A percentile compares a stretch with the other conserved stretches of the same genome.
Evolutionary conservation across 2,329 filamentous ascomycete genomes (phyloP).

Genomic region (Beauveria caledonica): DNA sequence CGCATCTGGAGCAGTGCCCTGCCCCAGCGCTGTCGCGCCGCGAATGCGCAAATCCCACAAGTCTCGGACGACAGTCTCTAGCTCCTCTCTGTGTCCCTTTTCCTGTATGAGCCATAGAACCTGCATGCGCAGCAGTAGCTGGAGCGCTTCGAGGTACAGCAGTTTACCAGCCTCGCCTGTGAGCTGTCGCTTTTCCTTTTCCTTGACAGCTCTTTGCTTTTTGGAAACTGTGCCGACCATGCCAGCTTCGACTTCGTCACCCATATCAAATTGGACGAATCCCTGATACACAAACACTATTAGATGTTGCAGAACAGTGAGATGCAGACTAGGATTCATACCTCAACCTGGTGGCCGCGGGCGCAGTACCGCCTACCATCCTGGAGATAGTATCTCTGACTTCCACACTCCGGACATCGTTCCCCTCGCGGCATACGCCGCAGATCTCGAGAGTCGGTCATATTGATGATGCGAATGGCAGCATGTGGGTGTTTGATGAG

Average conservation of each 20-base stretch:
- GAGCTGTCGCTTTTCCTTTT: slow-evolving; percentile 48
- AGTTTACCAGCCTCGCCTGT: slow-evolving; percentile 61
- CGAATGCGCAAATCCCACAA: slow-evolving; percentile 70
- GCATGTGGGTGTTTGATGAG: background rate
- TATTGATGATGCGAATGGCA: slow-evolving; percentile 16
- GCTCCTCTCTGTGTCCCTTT: slow-evolving; percentile 58
- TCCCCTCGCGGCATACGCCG: slow-evolving; percentile 45
- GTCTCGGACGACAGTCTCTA: slow-evolving; percentile 73
- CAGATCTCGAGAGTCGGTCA: slow-evolving; percentile 35
- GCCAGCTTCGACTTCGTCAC: slow-evolving; percentile 65
- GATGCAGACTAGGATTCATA: slow-evolving; percentile 25
- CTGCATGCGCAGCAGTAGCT: slow-evolving; percentile 79
- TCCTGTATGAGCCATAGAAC: slow-evolving; percentile 61
- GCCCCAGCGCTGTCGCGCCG: slow-evolving; percentile 29
- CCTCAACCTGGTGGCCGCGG: slow-evolving; percentile 72
- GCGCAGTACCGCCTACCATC: slow-evolving; percentile 73
- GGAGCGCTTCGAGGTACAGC: slow-evolving; percentile 76
- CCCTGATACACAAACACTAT: slow-evolving; percentile 27
- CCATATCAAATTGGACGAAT: slow-evolving; percentile 47
- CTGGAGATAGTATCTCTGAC: slow-evolving; percentile 62
- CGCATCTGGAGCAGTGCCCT: background rate
- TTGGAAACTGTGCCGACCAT: slow-evolving; percentile 46
- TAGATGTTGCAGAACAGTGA: background rate
- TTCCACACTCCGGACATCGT: slow-evolving; percentile 58
- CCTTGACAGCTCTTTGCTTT: slow-evolving; percentile 48